phyloP scores from a whole-genome alignment of 1,139 yeast species.

The Ogataea hybrid region DNA sequence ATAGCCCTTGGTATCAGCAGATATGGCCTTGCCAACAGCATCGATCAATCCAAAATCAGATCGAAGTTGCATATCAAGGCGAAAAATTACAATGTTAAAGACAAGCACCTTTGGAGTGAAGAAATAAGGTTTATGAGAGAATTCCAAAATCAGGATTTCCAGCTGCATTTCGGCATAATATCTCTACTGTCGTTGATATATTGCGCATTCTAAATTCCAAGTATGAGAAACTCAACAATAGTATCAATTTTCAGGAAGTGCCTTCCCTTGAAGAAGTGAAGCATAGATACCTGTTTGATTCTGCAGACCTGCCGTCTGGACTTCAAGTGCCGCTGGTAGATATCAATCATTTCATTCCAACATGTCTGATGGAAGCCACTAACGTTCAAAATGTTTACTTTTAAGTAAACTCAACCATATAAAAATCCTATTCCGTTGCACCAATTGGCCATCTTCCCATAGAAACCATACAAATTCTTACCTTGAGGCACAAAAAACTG shows the following conservation, averaged over 20 bases:
- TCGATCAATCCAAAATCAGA: conserved; percentile 25
- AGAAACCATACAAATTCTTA: conserved; percentile 59
- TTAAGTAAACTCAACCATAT: conserved; percentile 33
- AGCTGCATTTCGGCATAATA: conserved; percentile 15
- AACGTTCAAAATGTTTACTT: neutral
- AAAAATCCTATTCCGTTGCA: conserved; percentile 69
- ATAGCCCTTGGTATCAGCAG: conserved; percentile 26
- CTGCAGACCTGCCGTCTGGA: conserved; percentile 26
- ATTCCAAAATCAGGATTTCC: conserved; percentile 16
- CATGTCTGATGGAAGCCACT: conserved; percentile 7
- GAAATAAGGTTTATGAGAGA: conserved; percentile 16
- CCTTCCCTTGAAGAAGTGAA: conserved; percentile 15
- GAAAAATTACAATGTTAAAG: conserved; percentile 16
- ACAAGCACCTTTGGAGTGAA: conserved; percentile 20
- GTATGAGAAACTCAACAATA: conserved; percentile 25
- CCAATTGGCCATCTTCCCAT: conserved; percentile 69
- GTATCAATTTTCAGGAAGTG: conserved; percentile 21
- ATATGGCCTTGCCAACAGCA: conserved; percentile 23
- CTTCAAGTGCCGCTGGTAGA: conserved; percentile 25
- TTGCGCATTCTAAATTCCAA: conserved; percentile 23
- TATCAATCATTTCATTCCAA: conserved; percentile 17
- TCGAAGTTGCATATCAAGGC: conserved; percentile 20
- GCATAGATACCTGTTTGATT: conserved; percentile 18
- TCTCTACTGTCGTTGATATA: conserved; percentile 17
- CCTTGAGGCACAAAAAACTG: conserved; percentile 61